Percentiles rank a stretch among this genome's conserved stretches.
Conservation (phyloP, 768 basidiomycete genomes). For the Mycena belliarum region DNA sequence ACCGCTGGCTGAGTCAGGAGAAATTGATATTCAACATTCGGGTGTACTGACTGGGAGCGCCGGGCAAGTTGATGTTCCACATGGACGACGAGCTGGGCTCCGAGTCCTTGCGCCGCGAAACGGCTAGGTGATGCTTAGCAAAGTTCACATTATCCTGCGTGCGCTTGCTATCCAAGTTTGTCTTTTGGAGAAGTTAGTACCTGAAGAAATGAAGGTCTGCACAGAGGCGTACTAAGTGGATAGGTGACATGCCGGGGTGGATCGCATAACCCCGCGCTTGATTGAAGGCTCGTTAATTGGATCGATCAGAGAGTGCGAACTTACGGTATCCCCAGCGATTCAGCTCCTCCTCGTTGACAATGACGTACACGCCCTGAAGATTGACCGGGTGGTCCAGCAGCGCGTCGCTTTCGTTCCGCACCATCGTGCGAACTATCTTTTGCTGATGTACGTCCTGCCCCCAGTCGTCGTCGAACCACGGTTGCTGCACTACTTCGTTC, state of each 20-base stretch:
- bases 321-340: constrained; percentile 56
- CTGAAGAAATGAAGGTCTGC: neutral
- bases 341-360: constrained; percentile 53
- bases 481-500: constrained; percentile 48
- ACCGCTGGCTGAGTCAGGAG: constrained; percentile 32
- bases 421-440: constrained; percentile 47
- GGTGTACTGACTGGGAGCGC: constrained; percentile 34
- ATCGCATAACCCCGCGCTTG: constrained; percentile 56
- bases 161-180: constrained; percentile 59
- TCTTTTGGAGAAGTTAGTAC: constrained; percentile 29
- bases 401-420: constrained; percentile 53
- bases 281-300: too few species aligned
- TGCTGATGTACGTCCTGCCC: constrained; percentile 56
- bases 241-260: constrained; percentile 57
- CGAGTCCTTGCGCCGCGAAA: constrained; percentile 59
- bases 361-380: constrained; percentile 56
- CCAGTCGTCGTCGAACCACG: constrained; percentile 67
- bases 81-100: constrained; percentile 58
- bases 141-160: constrained; percentile 64
- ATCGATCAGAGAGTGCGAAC: neutral
- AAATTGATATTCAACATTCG: too few species aligned
- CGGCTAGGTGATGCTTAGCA: constrained; percentile 63
- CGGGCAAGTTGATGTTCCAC: constrained; percentile 69
- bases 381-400: constrained; percentile 53
- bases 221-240: constrained; percentile 44